phyloP scores from a whole-genome alignment of 176 grass and related monocot genomes.

The Miscanthus lutarioriparius region DNA sequence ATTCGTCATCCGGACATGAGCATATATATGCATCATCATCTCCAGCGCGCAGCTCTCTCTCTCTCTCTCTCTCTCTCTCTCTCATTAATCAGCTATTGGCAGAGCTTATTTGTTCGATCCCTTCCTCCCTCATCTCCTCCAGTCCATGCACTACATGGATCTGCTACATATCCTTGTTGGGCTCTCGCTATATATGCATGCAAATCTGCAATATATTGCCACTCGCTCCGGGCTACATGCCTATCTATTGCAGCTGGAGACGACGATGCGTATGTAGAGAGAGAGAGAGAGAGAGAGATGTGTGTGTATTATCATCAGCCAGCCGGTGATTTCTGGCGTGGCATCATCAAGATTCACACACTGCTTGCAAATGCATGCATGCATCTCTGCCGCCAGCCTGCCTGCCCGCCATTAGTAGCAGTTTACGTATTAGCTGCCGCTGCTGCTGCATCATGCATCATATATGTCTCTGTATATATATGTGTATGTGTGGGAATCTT shows the following conservation, averaged over 20 bases:
- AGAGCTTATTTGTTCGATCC: too few relatives aligned
- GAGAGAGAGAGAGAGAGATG: neutral
- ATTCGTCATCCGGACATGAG: neutral
- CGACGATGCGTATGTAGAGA: neutral
- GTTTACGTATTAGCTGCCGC: neutral
- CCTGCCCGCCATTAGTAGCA: neutral
- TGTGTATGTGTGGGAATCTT: slow-evolving; percentile 72
- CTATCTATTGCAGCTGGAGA: neutral
- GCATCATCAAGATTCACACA: slow-evolving; percentile 98
- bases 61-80: too few relatives aligned
- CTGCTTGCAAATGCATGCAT: neutral
- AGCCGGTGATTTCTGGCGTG: slow-evolving; percentile 64
- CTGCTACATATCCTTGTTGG: too few relatives aligned
- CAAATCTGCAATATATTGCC: neutral
- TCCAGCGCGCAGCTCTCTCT: too few relatives aligned
- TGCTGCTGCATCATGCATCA: neutral
- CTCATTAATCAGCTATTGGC: too few relatives aligned
- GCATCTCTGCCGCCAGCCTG: neutral
- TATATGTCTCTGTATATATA: neutral
- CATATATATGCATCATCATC: neutral
- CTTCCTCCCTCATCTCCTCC: too few relatives aligned
- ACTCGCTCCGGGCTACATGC: too few relatives aligned
- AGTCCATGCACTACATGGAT: too few relatives aligned
- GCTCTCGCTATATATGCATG: neutral
- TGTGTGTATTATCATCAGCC: neutral